Evolutionary conservation across 2,329 filamentous ascomycete genomes (phyloP).

Genomic region (Madurella fahalii): DNA sequence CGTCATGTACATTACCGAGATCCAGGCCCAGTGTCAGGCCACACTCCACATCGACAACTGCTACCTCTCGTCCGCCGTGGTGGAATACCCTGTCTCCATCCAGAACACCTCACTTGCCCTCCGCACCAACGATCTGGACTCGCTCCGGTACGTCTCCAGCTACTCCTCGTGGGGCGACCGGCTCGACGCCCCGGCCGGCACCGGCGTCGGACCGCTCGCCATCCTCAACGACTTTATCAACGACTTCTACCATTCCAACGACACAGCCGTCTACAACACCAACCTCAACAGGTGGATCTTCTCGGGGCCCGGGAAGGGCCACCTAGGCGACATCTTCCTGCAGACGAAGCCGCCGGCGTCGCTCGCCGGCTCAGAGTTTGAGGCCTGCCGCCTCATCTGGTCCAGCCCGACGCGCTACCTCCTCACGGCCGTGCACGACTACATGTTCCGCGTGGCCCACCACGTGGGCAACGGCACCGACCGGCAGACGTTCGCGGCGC

Average conservation of each 20-base stretch:
- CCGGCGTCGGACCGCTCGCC: neutral
- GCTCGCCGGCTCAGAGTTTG: neutral
- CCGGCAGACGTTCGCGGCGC: conserved; percentile 4
- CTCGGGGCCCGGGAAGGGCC: conserved; percentile 1
- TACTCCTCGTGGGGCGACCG: neutral
- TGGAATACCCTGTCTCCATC: conserved; percentile 13
- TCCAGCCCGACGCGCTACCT: conserved; percentile 12
- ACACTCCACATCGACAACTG: conserved; percentile 9
- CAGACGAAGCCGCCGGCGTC: neutral
- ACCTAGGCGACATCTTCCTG: conserved; percentile 2
- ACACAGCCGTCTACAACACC: conserved; percentile 2
- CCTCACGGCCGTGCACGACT: conserved; percentile 9
- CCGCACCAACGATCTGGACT: neutral
- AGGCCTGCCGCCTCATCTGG: conserved; percentile 7
- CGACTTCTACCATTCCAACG: neutral
- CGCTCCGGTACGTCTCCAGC: neutral
- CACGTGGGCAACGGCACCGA: conserved; percentile 4
- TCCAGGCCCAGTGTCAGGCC: conserved; percentile 6
- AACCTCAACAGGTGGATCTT: neutral
- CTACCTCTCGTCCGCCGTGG: conserved; percentile 9
- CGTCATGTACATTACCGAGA: neutral
- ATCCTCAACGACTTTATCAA: neutral
- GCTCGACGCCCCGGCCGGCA: neutral
- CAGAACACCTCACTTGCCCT: conserved; percentile 6
- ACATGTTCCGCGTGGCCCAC: conserved; percentile 12